These are phyloP conservation scores for Whalleya microplaca DNA, from an alignment of 2,329 filamentous ascomycete genomes.

Conservation along the genomic window DNA sequence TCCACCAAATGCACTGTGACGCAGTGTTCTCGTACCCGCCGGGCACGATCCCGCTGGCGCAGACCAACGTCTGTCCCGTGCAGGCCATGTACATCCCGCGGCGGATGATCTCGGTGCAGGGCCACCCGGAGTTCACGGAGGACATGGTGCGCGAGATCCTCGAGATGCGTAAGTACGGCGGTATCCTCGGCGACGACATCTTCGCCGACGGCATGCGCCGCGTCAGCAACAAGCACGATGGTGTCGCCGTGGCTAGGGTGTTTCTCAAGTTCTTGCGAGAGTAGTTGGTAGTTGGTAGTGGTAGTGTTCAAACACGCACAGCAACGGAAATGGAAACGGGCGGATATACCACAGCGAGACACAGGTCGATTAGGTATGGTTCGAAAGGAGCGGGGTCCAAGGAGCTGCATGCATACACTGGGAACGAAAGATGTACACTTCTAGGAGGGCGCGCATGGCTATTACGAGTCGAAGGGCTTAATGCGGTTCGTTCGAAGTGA, in stretches of 20 bases:
- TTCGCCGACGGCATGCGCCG: slow-evolving; percentile 71
- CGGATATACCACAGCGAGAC: not conserved
- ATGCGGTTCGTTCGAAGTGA: too few relatives aligned
- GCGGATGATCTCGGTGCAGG: slow-evolving; percentile 76
- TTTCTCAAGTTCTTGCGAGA: slow-evolving; percentile 80
- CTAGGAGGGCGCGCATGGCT: too few relatives aligned
- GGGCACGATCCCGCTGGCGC: slow-evolving; percentile 65
- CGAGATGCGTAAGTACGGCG: slow-evolving; percentile 63
- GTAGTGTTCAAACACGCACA: slow-evolving; percentile 12
- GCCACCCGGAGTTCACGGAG: slow-evolving; percentile 81
- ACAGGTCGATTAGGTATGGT: not conserved
- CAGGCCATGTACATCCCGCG: slow-evolving; percentile 77
- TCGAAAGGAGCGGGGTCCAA: not conserved
- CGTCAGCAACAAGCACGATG: slow-evolving; percentile 73
- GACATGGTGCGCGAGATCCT: slow-evolving; percentile 73
- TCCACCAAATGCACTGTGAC: slow-evolving; percentile 89
- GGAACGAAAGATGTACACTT: not conserved
- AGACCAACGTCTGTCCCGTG: slow-evolving; percentile 69
- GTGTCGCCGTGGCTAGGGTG: slow-evolving; percentile 71
- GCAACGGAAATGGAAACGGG: not conserved
- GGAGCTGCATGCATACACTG: not conserved
- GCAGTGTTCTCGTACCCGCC: slow-evolving; percentile 67
- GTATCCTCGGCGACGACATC: slow-evolving; percentile 71
- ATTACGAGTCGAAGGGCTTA: too few relatives aligned
- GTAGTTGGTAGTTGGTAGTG: slow-evolving; percentile 25